Evolutionary conservation across 2,329 filamentous ascomycete species (phyloP).

Genomic region (Fusarium sarcochroum): DNA sequence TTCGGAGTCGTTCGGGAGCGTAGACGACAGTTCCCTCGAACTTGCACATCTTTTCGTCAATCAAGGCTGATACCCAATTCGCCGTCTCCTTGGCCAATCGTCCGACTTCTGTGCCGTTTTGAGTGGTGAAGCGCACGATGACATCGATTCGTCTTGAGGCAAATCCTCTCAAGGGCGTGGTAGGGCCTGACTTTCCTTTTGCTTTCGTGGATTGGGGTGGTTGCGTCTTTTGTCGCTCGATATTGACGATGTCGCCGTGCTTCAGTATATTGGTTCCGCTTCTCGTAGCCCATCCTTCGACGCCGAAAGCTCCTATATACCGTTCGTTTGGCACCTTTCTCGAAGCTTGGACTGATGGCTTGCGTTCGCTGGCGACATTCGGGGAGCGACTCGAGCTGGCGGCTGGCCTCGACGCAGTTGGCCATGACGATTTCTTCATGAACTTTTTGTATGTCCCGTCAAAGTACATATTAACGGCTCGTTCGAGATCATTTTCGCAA

Average conservation of each 20-base stretch:
- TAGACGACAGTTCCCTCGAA: constrained; percentile 93
- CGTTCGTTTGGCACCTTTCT: constrained; percentile 61
- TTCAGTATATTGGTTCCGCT: constrained; percentile 82
- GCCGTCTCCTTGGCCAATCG: constrained; percentile 88
- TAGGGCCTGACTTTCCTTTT: constrained; percentile 58
- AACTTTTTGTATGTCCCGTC: constrained; percentile 75
- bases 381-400: constrained; percentile 25
- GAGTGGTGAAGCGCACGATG: constrained; percentile 90
- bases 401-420: constrained; percentile 15
- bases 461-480: constrained; percentile 78
- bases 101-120: constrained; percentile 84
- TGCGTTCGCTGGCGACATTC: constrained; percentile 15
- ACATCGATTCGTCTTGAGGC: constrained; percentile 81
- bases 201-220: constrained; percentile 64
- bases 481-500: constrained; percentile 71
- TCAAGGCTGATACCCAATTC: constrained; percentile 90
- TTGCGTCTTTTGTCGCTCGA: constrained; percentile 87
- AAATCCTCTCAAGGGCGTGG: constrained; percentile 55
- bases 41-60: constrained; percentile 89
- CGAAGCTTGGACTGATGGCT: constrained; percentile 23
- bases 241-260: constrained; percentile 85
- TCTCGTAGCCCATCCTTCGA: constrained; percentile 90
- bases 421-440: constrained; percentile 50
- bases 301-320: constrained; percentile 94
- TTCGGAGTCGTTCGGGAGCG: constrained; percentile 85